Conservation (phyloP, 371 early-diverging fungal genomes). For the Capillidium rhysosporum region DNA sequence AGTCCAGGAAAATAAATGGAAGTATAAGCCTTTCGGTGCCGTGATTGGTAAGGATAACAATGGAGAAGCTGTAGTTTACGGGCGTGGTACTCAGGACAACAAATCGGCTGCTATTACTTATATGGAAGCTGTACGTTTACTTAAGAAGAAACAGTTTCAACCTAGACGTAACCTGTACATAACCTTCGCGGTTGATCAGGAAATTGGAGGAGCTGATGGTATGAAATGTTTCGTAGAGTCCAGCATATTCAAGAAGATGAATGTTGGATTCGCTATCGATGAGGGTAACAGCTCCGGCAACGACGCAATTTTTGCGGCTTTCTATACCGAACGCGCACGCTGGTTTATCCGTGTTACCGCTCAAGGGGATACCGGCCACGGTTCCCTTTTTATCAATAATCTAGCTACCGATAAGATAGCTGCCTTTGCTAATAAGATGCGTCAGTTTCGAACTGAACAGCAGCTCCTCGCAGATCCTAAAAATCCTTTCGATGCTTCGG, state of each 20-base stretch:
- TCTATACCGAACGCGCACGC: neutral
- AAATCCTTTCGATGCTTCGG: neutral
- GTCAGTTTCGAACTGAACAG: neutral
- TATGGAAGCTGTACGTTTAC: slow-evolving; percentile 46
- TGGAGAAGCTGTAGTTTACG: slow-evolving; percentile 39
- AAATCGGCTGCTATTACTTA: slow-evolving; percentile 52
- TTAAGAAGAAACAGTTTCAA: slow-evolving; percentile 16
- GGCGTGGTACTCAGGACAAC: slow-evolving; percentile 71
- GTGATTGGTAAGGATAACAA: slow-evolving; percentile 19
- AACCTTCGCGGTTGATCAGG: slow-evolving; percentile 9
- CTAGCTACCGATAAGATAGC: slow-evolving; percentile 31
- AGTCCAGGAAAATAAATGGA: slow-evolving; percentile 24
- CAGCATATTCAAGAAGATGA: neutral
- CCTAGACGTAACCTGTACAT: slow-evolving; percentile 39
- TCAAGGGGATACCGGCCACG: slow-evolving; percentile 34
- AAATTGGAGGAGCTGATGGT: neutral
- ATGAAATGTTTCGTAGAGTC: neutral
- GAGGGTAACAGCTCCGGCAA: neutral
- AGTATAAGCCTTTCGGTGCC: slow-evolving; percentile 50
- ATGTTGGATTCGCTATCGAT: neutral
- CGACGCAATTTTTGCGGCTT: neutral
- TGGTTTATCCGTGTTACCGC: neutral
- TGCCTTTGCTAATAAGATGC: neutral
- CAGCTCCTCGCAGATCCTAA: neutral
- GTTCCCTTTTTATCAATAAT: slow-evolving; percentile 41